Percentiles rank a stretch among this genome's conserved stretches.
phyloP scores from a whole-genome alignment of 208 protist species.

The Acanthamoeba triangularis region DNA sequence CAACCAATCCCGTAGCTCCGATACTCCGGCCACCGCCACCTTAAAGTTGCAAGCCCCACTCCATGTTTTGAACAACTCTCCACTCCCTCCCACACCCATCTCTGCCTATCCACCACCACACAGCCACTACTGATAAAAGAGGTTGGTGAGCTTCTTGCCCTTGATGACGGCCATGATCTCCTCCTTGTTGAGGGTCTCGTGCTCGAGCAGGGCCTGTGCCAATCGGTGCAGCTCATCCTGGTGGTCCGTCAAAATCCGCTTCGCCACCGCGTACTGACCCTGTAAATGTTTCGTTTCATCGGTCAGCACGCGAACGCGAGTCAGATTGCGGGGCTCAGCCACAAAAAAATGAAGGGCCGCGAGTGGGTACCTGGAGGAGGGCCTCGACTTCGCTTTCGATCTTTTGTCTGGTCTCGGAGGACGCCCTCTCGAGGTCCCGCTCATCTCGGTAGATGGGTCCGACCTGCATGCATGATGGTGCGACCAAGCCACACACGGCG shows the following conservation, averaged over 20 bases:
- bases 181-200: slow-evolving; percentile 80
- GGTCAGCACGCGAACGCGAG: too few species aligned
- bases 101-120: too few species aligned
- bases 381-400: slow-evolving; percentile 82
- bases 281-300: slow-evolving; percentile 1
- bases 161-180: slow-evolving; percentile 77
- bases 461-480: too few species aligned
- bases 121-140: slow-evolving; percentile 41
- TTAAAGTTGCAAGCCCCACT: too few species aligned
- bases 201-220: slow-evolving; percentile 84
- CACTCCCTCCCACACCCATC: too few species aligned
- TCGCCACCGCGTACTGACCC: slow-evolving; percentile 48
- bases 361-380: slow-evolving; percentile 26
- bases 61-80: too few species aligned
- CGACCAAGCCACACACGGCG: too few species aligned
- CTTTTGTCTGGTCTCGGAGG: slow-evolving; percentile 64
- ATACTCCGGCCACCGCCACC: too few species aligned
- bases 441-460: slow-evolving; percentile 2
- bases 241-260: slow-evolving; percentile 73
- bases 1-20: too few species aligned
- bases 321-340: too few species aligned
- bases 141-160: slow-evolving; percentile 50
- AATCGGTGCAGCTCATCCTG: slow-evolving; percentile 80
- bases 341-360: too few species aligned
- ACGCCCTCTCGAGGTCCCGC: slow-evolving; percentile 20